A percentile compares a stretch with the other conserved stretches of the same genome.
phyloP scores from a whole-genome alignment of 768 basidiomycete genomes.

The Pholiota conissans region DNA sequence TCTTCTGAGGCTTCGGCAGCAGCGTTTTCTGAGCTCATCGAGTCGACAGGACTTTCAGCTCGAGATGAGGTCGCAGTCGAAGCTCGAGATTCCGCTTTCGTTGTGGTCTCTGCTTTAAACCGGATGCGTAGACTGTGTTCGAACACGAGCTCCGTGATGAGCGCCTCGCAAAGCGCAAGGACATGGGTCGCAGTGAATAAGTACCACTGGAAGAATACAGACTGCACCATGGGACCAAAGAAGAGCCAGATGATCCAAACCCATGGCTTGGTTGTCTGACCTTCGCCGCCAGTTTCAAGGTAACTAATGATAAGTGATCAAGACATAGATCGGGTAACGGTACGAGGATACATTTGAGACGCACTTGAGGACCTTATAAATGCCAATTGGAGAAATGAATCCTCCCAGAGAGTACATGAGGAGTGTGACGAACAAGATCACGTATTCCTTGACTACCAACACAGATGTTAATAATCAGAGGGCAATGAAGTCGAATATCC shows the following conservation, averaged over 20 bases:
- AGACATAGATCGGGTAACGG: background rate
- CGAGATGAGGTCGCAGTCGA: background rate
- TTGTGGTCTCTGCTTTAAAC: conserved; percentile 42
- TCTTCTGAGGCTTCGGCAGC: background rate
- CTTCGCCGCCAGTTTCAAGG: conserved; percentile 51
- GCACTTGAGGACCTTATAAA: conserved; percentile 42
- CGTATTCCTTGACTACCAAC: conserved; percentile 26
- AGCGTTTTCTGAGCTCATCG: background rate
- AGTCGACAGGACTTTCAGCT: conserved; percentile 25
- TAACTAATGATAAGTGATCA: conserved; percentile 36
- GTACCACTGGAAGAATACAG: conserved; percentile 56
- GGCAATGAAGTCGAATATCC: background rate
- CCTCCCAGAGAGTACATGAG: conserved; percentile 23
- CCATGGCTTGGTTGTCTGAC: conserved; percentile 39
- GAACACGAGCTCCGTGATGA: conserved; percentile 42
- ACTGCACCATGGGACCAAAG: conserved; percentile 43
- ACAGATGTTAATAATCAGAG: background rate
- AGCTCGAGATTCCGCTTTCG: background rate
- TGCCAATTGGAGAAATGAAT: conserved; percentile 39
- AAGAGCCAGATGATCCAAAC: conserved; percentile 63
- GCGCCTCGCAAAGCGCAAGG: conserved; percentile 36
- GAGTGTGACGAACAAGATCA: conserved; percentile 27
- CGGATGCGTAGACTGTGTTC: conserved; percentile 59
- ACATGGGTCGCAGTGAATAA: conserved; percentile 47
- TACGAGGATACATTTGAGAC: background rate